Conservation (phyloP, 2,329 filamentous ascomycete species). For the Didymella pomorum region DNA sequence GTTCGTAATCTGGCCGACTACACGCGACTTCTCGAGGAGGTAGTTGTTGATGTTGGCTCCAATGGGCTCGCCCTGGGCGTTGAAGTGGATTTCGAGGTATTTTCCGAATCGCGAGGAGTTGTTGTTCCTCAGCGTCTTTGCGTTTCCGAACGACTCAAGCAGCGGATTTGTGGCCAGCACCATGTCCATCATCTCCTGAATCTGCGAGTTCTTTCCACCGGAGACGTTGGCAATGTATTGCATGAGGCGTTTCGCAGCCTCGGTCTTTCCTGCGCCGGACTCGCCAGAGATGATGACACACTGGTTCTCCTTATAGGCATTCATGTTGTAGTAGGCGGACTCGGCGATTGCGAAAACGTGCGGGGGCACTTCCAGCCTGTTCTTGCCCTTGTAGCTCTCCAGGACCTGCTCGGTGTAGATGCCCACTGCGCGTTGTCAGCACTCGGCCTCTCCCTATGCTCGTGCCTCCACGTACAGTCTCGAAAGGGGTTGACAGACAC, state of each 20-base stretch:
- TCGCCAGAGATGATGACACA: conserved; percentile 99
- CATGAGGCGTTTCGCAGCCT: conserved; percentile 98
- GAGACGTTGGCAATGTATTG: conserved; percentile 99
- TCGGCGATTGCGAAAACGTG: conserved; percentile 98
- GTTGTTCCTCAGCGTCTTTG: conserved; percentile 97
- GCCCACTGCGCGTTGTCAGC: conserved; percentile 68
- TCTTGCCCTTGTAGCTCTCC: conserved; percentile 95
- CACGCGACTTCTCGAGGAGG: conserved; percentile 90
- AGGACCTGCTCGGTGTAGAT: conserved; percentile 97
- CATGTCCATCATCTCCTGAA: conserved; percentile 99
- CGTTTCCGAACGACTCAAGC: conserved; percentile 97
- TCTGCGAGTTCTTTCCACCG: conserved; percentile 81
- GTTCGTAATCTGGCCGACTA: conserved; percentile 92
- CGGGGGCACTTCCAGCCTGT: conserved; percentile 90
- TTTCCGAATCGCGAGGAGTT: conserved; percentile 99
- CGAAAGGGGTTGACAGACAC: conserved; percentile 98
- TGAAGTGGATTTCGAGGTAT: conserved; percentile 97
- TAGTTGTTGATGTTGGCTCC: conserved; percentile 99
- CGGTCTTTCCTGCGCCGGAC: conserved; percentile 97
- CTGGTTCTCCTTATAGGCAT: conserved; percentile 98
- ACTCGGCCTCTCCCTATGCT: not conserved
- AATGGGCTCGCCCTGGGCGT: conserved; percentile 86
- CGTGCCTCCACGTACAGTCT: conserved; percentile 66
- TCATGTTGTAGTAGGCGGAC: conserved; percentile 99
- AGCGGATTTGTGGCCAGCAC: conserved; percentile 97